A percentile compares a stretch with the other conserved stretches of the same genome.
These are phyloP conservation scores for Pseudogymnoascus pannorum DNA, from an alignment of 2,329 filamentous ascomycete genomes.

Conservation along the genomic window DNA sequence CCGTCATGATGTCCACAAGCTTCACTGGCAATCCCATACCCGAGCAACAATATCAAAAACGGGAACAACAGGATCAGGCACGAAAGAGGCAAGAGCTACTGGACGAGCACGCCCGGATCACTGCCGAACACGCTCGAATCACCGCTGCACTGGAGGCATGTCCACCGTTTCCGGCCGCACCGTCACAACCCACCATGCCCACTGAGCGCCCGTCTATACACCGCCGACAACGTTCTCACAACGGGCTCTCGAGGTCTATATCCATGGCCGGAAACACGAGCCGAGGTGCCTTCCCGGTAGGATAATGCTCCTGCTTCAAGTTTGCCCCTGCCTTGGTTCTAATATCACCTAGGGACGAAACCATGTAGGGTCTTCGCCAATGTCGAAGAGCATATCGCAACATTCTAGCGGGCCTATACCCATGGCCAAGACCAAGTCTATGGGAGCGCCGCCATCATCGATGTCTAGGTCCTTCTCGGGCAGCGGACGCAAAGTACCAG, in stretches of 20 bases:
- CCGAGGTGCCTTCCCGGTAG: background rate
- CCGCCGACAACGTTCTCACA: background rate
- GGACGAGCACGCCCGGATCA: too few relatives aligned
- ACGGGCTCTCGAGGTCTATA: background rate
- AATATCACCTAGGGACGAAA: background rate
- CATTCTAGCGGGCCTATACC: background rate
- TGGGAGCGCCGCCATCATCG: background rate
- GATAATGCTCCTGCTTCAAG: background rate
- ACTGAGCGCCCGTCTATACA: background rate
- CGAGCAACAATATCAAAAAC: background rate
- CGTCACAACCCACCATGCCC: background rate
- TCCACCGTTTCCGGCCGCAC: background rate
- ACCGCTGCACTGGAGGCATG: background rate
- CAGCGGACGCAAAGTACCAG: background rate
- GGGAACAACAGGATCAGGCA: background rate
- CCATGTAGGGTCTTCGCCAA: background rate
- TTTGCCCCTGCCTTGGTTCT: background rate
- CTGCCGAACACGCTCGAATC: background rate
- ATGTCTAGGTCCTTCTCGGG: background rate
- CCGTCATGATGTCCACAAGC: background rate
- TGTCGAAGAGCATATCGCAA: constrained; percentile 1
- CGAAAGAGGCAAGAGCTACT: background rate
- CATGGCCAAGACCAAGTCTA: background rate
- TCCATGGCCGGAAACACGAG: background rate
- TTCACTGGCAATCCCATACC: background rate